Evolutionary conservation across 768 basidiomycete species (phyloP), one percentile per base, ranked within the genome.

Genomic region (Lactifluus subvellereus): DNA sequence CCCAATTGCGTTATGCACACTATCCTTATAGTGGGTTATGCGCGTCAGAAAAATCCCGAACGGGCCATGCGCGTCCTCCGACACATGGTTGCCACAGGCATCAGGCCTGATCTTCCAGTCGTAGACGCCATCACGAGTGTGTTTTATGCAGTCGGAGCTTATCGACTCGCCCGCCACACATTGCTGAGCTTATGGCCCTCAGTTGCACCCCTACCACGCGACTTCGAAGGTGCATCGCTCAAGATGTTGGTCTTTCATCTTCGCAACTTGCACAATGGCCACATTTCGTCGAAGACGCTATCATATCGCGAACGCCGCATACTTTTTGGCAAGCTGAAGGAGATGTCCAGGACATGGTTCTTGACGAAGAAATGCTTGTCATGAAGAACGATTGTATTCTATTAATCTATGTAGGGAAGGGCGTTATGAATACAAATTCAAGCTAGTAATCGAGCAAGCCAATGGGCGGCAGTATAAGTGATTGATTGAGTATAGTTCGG

Each of bases 1-100:
- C 82, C 85, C 22, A 84, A 85, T 66, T 78, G 82, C 20, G 80
- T 86, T 50, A 83, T 89, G 80, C 89, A 85, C 77, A 92, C 91
- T 30, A 84, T 87, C 64, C 79, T 94, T 64, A 85, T 94, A 67
- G 77, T 79, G 40, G 91, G 88, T 2, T 81, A 86, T 71, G 87
- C 82, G 22, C 82, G 83, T n/a, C 77, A 78, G 56, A 80, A 82
- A 14, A 74, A 83, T 37, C 82, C 87, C 6, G 74, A 75, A 3
- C 70, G 74, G 32, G 88, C 88, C 0, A 73, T 81, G 66, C 73
- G 71, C 37, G 74, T 78, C 30, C 92, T 91, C 69, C 78, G 79
- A 38, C 73, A 77, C 43, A 91, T 94, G 88, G 66, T 88, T 13
- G 73, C 76, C 2, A 72, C 75, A 14, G 86, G 84, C 18, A 74